phyloP scores from a whole-genome alignment of 106 monocot species.

The Apostasia shenzhenica region DNA sequence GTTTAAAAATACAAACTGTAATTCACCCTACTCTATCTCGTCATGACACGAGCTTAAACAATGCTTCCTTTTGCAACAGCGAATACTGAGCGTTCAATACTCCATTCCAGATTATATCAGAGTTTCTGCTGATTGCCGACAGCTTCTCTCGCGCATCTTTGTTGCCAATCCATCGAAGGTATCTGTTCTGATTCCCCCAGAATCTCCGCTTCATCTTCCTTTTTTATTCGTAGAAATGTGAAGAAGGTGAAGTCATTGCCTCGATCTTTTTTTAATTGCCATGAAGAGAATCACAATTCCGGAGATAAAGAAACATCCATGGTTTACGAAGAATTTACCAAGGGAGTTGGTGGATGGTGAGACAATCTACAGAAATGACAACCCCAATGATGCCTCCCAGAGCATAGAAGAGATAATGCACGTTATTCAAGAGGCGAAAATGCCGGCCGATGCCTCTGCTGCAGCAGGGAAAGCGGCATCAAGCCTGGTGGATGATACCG shows the following conservation, averaged over 20 bases:
- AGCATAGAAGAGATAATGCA: constrained; percentile 58
- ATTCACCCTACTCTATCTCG: neutral
- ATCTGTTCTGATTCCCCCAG: neutral
- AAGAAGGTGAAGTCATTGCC: neutral
- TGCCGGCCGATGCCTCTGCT: constrained; percentile 8
- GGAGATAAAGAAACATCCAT: constrained; percentile 69
- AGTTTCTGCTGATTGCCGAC: constrained; percentile 58
- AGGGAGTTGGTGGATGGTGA: constrained; percentile 43
- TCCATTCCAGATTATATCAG: constrained; percentile 75
- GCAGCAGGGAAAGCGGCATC: constrained; percentile 5
- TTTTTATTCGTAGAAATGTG: neutral
- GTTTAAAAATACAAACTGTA: neutral
- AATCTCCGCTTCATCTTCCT: neutral
- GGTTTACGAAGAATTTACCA: constrained; percentile 87
- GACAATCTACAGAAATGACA: constrained; percentile 9
- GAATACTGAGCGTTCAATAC: constrained; percentile 76
- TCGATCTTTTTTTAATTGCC: neutral
- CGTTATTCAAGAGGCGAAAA: constrained; percentile 58
- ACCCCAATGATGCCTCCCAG: constrained; percentile 14
- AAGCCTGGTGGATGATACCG: constrained; percentile 12
- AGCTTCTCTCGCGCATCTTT: constrained; percentile 84
- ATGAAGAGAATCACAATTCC: constrained; percentile 81
- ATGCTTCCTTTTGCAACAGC: constrained; percentile 22
- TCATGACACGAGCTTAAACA: neutral
- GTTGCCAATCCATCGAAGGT: constrained; percentile 76